phyloP scores from a whole-genome alignment of 352 stramenopile species.

The Pythium sp. region DNA sequence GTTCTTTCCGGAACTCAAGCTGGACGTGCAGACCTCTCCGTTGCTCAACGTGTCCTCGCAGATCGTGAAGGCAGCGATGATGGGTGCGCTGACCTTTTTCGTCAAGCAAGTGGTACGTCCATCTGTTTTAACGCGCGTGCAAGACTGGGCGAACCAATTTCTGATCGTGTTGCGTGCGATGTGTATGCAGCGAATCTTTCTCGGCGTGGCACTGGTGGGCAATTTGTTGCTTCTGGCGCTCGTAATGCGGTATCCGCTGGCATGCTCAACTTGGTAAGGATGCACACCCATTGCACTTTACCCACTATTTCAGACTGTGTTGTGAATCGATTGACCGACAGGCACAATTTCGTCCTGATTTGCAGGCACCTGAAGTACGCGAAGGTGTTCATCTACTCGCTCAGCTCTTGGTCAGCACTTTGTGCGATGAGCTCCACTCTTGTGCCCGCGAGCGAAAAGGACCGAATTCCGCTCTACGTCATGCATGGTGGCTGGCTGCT shows the following conservation, averaged over 20 bases:
- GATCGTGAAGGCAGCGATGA: slow-evolving; percentile 38
- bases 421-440: slow-evolving; percentile 32
- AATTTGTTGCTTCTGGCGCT: slow-evolving; percentile 33
- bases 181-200: slow-evolving; percentile 17
- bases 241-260: slow-evolving; percentile 20
- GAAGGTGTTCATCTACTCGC: slow-evolving; percentile 38
- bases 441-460: slow-evolving; percentile 10
- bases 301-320: background rate
- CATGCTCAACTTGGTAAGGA: slow-evolving; percentile 36
- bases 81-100: slow-evolving; percentile 36
- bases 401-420: slow-evolving; percentile 34
- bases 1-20: slow-evolving; percentile 37
- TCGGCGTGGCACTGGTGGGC: slow-evolving; percentile 24
- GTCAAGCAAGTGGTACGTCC: slow-evolving; percentile 30
- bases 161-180: background rate
- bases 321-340: background rate
- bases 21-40: slow-evolving; percentile 36
- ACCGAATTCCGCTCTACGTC: slow-evolving; percentile 24
- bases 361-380: slow-evolving; percentile 33
- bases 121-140: too few relatives aligned
- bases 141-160: too few relatives aligned
- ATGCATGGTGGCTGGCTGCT: slow-evolving; percentile 12
- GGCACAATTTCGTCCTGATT: background rate
- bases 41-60: slow-evolving; percentile 34
- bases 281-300: too few relatives aligned